phyloP scores from a whole-genome alignment of 129 eudicot genomes.

The Rutidosis leptorrhynchoides region DNA sequence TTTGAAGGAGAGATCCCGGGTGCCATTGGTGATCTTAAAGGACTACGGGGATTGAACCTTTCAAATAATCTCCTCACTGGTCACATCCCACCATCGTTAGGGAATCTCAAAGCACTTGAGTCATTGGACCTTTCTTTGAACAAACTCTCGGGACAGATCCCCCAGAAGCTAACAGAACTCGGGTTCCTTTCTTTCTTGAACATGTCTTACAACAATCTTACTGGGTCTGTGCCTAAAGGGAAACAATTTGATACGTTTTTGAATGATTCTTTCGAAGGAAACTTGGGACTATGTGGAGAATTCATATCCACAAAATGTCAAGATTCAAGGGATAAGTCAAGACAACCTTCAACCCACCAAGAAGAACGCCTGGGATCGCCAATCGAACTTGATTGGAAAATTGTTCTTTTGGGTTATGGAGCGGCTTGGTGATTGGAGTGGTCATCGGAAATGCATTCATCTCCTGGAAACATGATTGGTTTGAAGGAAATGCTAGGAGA shows the following conservation, averaged over 20 bases:
- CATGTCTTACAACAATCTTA: neutral
- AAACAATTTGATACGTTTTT: neutral
- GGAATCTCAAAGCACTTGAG: too few relatives aligned
- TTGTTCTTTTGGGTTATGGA: constrained; percentile 16
- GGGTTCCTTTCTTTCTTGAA: neutral
- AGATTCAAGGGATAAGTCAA: too few relatives aligned
- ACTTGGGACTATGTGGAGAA: neutral
- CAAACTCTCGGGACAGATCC: neutral
- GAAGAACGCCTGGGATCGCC: neutral
- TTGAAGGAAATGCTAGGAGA: too few relatives aligned
- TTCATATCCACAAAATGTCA: constrained; percentile 15
- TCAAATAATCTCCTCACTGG: too few relatives aligned
- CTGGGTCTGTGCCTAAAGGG: neutral
- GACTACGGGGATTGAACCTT: too few relatives aligned
- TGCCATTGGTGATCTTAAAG: too few relatives aligned
- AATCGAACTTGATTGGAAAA: constrained; percentile 21
- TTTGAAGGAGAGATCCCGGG: too few relatives aligned
- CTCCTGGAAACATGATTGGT: too few relatives aligned
- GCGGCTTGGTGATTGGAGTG: constrained; percentile 23
- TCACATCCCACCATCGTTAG: too few relatives aligned
- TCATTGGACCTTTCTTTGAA: neutral
- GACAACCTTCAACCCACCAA: neutral
- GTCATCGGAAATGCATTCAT: constrained; percentile 19
- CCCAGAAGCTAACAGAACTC: neutral
- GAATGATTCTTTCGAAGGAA: constrained; percentile 4